phyloP scores from a whole-genome alignment of 1,139 yeast genomes.

The Wickerhamiella pararugosa region DNA sequence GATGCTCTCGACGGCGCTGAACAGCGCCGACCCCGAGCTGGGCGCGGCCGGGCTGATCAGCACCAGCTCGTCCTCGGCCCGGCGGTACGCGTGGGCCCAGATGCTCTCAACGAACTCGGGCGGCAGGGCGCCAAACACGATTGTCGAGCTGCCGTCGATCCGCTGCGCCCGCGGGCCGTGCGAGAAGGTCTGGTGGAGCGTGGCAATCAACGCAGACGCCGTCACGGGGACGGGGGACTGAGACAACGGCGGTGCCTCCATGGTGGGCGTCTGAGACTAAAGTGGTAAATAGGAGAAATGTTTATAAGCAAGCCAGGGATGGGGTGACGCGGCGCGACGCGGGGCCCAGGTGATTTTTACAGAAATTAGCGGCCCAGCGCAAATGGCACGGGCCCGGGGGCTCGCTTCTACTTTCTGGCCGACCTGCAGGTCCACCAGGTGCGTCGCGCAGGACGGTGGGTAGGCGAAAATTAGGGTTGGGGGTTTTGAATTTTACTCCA shows the following conservation, averaged over 20 bases:
- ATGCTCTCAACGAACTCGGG: slow-evolving; percentile 22
- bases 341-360: too few relatives aligned
- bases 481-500: too few relatives aligned
- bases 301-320: background rate
- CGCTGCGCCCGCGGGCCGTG: slow-evolving; percentile 20
- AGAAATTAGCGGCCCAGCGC: too few relatives aligned
- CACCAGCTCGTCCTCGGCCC: slow-evolving; percentile 30
- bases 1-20: slow-evolving; percentile 21
- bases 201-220: slow-evolving; percentile 25
- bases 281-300: background rate
- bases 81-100: slow-evolving; percentile 28
- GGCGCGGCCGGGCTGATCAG: slow-evolving; percentile 22
- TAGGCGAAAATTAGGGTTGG: too few relatives aligned
- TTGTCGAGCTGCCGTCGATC: slow-evolving; percentile 23
- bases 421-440: too few relatives aligned
- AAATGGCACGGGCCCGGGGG: too few relatives aligned
- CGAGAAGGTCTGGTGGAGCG: slow-evolving; percentile 24
- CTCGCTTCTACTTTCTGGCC: too few relatives aligned
- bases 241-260: slow-evolving; percentile 11
- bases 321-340: background rate
- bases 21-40: slow-evolving; percentile 22
- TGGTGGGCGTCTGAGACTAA: background rate
- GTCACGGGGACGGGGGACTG: slow-evolving; percentile 9
- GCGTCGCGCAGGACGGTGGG: too few relatives aligned
- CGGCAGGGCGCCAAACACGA: slow-evolving; percentile 23